Evolutionary conservation across 2,329 filamentous ascomycete genomes (phyloP), one percentile per base, ranked within the genome.

Genomic region (Alternaria arbusti): DNA sequence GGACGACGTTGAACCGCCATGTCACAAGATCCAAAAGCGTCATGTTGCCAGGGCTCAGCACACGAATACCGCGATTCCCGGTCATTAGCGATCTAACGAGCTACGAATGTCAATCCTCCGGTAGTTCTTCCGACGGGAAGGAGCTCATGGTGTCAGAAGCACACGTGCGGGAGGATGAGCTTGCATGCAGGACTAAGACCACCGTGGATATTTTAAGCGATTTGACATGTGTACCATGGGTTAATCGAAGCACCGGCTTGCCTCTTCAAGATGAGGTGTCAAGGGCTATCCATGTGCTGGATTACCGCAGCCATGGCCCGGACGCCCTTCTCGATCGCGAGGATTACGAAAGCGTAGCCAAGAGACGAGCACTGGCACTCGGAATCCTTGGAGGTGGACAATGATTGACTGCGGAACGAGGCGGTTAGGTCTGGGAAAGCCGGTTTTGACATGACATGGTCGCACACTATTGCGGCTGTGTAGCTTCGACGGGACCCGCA

Each of bases 111-210:
- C 36, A 60, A 63, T 56, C 45, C 57, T 25, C 61, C 61, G 57
- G 61, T 51, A 60, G 61, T 60, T 54, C 46, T 54, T 63, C 57
- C 57, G 61, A 50, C 50, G 51, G 52, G 47, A 62, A 55, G 50
- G 61, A 56, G 50, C 45, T 52, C 44, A 47, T n/a, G 40, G 36
- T 44, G 50, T 52, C 51, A 60, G n/a, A 40, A 40, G 50, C 46
- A 52, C 61, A 63, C 57, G 61, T 60, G 57, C 45, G 58, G 45
- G 44, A 49, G 49, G 20, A 46, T 45, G 51, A 51, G 50, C 58
- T 40, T 50, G 26, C 28, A 30, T 22, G 32, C 51, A 17, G 56
- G 30, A 45, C 47, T 52, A 28, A 57, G 50, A 23, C 49, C 23
- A 45, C 25, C 23, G 30, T 63, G 55, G 55, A 44, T 46, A 54